A percentile compares a stretch with the other conserved stretches of the same genome.
These are phyloP conservation scores for Tympanopsis confertula DNA, from an alignment of 2,329 filamentous ascomycete species.

Conservation along the genomic window DNA sequence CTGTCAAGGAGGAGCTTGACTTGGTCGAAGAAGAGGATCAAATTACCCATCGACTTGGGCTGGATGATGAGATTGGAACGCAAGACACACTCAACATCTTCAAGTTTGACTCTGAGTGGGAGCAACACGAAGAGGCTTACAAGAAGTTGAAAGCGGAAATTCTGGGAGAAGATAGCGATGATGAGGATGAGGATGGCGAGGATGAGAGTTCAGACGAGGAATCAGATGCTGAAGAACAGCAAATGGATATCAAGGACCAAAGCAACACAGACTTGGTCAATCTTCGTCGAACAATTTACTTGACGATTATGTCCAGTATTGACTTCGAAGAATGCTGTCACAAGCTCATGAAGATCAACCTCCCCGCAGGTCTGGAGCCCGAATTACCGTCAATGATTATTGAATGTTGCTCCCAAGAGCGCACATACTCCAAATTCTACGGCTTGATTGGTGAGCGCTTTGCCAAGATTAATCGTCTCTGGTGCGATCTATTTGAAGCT, in stretches of 20 bases:
- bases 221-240: conserved; percentile 67
- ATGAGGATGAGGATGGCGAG: conserved; percentile 59
- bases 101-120: conserved; percentile 83
- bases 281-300: conserved; percentile 83
- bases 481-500: conserved; percentile 85
- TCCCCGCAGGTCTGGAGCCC: conserved; percentile 75
- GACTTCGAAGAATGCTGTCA: conserved; percentile 95
- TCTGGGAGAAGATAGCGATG: conserved; percentile 80
- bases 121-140: conserved; percentile 83
- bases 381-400: conserved; percentile 95
- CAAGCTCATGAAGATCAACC: conserved; percentile 87
- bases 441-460: conserved; percentile 89
- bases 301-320: conserved; percentile 93
- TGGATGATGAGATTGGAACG: conserved; percentile 75
- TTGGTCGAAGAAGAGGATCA: conserved; percentile 96
- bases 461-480: conserved; percentile 87
- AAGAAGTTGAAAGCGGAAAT: conserved; percentile 87
- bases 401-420: conserved; percentile 91
- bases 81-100: conserved; percentile 90
- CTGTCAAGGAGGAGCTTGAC: conserved; percentile 84
- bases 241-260: conserved; percentile 93
- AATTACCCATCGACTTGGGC: conserved; percentile 74
- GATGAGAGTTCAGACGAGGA: conserved; percentile 49
- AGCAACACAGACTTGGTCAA: conserved; percentile 93
- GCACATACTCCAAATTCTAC: conserved; percentile 95